Evolutionary conservation across 805 yeast genomes (phyloP).

Genomic region (Sporopachydermia lactativora): DNA sequence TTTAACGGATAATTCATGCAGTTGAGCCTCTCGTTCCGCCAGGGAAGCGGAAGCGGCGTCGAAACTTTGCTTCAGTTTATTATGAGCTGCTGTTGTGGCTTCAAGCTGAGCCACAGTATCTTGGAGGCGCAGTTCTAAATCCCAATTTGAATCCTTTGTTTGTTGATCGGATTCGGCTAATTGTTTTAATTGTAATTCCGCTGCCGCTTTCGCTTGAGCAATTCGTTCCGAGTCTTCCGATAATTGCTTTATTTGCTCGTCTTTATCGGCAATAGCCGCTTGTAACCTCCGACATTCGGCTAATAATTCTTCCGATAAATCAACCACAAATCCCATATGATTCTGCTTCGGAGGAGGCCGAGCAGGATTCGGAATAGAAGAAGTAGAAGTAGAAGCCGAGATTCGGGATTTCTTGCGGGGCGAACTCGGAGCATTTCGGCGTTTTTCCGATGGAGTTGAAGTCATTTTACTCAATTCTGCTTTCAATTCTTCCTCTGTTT

Average conservation of each 20-base stretch:
- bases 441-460: not conserved
- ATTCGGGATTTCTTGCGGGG: conserved; percentile 1
- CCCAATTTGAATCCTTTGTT: conserved; percentile 22
- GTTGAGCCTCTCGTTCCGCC: conserved; percentile 13
- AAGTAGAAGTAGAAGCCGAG: not conserved
- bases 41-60: conserved; percentile 8
- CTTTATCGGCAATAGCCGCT: conserved; percentile 11
- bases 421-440: not conserved
- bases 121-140: conserved; percentile 20
- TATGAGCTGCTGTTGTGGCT: conserved; percentile 11
- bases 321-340: conserved; percentile 18
- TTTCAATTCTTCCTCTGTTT: conserved; percentile 1
- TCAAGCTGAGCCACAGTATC: conserved; percentile 14
- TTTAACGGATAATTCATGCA: conserved; percentile 14
- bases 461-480: not conserved
- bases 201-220: conserved; percentile 9
- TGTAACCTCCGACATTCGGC: conserved; percentile 20
- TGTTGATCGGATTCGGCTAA: conserved; percentile 11
- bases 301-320: conserved; percentile 18
- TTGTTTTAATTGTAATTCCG: conserved; percentile 6
- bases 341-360: conserved; percentile 4
- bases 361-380: not conserved
- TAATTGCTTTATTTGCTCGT: conserved; percentile 6
- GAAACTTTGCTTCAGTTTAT: conserved; percentile 12
- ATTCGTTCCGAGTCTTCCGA: conserved; percentile 9